A percentile compares a stretch with the other conserved stretches of the same genome.
phyloP scores from a whole-genome alignment of 805 yeast genomes.

The Yamadazyma sp. region DNA sequence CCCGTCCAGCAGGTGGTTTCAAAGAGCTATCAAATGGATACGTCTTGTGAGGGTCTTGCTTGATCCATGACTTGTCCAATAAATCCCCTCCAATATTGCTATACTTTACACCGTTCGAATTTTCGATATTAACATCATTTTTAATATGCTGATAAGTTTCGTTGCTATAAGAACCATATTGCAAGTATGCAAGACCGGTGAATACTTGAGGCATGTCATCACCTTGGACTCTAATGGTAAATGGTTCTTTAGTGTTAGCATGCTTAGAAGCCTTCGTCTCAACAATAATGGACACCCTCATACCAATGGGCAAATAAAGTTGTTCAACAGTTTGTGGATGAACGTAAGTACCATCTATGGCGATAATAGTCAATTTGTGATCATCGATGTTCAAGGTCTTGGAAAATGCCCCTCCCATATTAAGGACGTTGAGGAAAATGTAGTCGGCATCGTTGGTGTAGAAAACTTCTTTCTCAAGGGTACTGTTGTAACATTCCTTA shows the following conservation, averaged over 20 bases:
- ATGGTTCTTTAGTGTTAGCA: conserved; percentile 18
- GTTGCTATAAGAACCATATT: conserved; percentile 19
- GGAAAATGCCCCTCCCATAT: conserved; percentile 35
- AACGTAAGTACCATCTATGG: conserved; percentile 33
- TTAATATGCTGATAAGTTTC: conserved; percentile 2
- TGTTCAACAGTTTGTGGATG: conserved; percentile 25
- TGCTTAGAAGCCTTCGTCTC: conserved; percentile 22
- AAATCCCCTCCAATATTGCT: conserved; percentile 25
- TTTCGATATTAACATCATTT: conserved; percentile 1
- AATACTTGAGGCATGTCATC: conserved; percentile 27
- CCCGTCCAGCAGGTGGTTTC: conserved; percentile 17
- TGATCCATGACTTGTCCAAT: conserved; percentile 12
- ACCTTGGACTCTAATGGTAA: conserved; percentile 28
- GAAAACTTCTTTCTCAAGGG: conserved; percentile 18
- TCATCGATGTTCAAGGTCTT: conserved; percentile 34
- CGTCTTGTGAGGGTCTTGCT: conserved; percentile 22
- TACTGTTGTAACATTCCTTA: conserved; percentile 21
- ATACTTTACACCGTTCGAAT: conserved; percentile 22
- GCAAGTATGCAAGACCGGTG: conserved; percentile 26
- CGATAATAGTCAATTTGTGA: conserved; percentile 28
- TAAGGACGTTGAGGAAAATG: conserved; percentile 29
- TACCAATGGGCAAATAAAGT: conserved; percentile 31
- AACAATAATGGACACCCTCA: conserved; percentile 27
- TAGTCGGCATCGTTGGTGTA: conserved; percentile 22
- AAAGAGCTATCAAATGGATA: conserved; percentile 15